Evolutionary conservation across 306 rosid species (phyloP).

Genomic region (Vigna nakashimae): DNA sequence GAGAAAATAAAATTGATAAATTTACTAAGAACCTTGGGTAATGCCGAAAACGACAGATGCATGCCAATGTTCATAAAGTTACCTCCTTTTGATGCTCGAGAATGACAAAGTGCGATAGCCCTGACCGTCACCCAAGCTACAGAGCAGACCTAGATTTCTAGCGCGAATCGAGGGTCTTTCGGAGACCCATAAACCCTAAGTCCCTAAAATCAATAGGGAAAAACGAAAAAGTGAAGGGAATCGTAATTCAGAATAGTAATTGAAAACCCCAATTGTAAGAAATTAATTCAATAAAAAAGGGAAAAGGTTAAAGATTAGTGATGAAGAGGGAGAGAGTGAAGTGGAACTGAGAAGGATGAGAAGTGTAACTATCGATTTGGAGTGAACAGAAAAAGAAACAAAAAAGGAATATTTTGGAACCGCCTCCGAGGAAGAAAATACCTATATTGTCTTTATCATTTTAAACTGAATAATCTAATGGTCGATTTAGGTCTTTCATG

Average conservation of each 20-base stretch:
- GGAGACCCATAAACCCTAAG: conserved; percentile 41
- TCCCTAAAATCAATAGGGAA: background rate
- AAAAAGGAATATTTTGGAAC: conserved; percentile 4
- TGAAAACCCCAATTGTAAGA: conserved; percentile 8
- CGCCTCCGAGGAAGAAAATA: background rate
- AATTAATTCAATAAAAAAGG: background rate
- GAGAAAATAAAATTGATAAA: conserved; percentile 30
- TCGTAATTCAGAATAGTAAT: background rate
- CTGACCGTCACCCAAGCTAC: conserved; percentile 23
- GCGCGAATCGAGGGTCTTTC: conserved; percentile 37
- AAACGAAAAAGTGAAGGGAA: conserved; percentile 3
- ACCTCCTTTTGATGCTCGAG: conserved; percentile 46
- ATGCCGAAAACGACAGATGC: conserved; percentile 30
- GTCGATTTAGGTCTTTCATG: background rate
- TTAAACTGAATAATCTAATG: background rate
- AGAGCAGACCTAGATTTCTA: conserved; percentile 36
- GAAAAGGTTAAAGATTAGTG: background rate
- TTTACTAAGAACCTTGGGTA: conserved; percentile 42
- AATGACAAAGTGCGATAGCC: conserved; percentile 26
- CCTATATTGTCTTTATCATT: background rate
- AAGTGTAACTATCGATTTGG: background rate
- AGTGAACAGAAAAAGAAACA: background rate
- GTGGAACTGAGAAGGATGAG: background rate
- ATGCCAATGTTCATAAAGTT: background rate
- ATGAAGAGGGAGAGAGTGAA: background rate